Conservation (phyloP, 352 stramenopile species). For the Phytophthora hibernalis region DNA sequence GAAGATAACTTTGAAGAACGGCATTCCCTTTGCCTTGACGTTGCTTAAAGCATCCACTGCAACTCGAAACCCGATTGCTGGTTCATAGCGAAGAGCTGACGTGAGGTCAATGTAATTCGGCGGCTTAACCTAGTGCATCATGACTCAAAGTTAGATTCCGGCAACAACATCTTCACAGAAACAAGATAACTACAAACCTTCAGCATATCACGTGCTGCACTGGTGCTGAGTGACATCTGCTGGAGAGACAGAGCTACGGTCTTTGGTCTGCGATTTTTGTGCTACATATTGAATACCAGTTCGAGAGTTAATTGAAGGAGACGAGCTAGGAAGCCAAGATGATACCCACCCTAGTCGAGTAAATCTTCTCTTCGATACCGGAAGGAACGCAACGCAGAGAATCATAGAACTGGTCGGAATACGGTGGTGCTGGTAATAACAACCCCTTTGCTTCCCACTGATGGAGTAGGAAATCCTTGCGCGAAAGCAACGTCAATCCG, state of each 20-base stretch:
- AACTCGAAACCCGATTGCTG: constrained; percentile 71
- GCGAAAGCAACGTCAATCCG: constrained; percentile 62
- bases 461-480: constrained; percentile 45
- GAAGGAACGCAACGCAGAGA: constrained; percentile 52
- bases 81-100: constrained; percentile 56
- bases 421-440: constrained; percentile 50
- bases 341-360: constrained; percentile 50
- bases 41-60: constrained; percentile 75
- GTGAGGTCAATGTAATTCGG: constrained; percentile 50
- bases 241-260: constrained; percentile 36
- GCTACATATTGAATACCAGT: constrained; percentile 8
- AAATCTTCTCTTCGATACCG: constrained; percentile 67
- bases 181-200: constrained; percentile 27
- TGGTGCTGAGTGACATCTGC: constrained; percentile 18
- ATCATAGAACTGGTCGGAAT: constrained; percentile 61
- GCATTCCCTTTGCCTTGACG: constrained; percentile 52
- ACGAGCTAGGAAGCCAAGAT: neutral
- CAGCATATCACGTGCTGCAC: constrained; percentile 32
- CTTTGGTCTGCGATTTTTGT: constrained; percentile 33
- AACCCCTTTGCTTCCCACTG: constrained; percentile 70
- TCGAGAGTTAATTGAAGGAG: neutral
- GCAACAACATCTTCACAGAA: neutral
- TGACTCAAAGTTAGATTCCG: neutral
- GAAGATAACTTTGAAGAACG: constrained; percentile 66
- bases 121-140: constrained; percentile 48